Percentiles rank a stretch among this genome's conserved stretches.
phyloP scores from a whole-genome alignment of 768 basidiomycete species.

The Boletus rubescentipes region DNA sequence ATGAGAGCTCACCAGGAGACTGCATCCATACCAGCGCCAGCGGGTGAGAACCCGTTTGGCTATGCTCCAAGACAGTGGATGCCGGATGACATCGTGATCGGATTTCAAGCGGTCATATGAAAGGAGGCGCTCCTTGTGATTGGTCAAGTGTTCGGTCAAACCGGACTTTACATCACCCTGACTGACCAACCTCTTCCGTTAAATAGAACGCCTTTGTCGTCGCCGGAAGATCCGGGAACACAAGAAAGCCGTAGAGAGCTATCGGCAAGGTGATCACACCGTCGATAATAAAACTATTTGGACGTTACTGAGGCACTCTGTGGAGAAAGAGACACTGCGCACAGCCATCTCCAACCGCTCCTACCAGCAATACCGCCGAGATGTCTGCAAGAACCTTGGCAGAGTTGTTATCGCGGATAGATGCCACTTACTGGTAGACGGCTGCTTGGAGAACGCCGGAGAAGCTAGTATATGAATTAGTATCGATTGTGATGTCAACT shows the following conservation, averaged over 20 bases:
- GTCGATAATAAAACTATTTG: conserved; percentile 59
- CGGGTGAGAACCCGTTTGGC: conserved; percentile 49
- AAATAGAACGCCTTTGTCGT: conserved; percentile 67
- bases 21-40: conserved; percentile 72
- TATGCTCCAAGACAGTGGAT: conserved; percentile 47
- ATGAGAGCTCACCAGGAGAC: conserved; percentile 48
- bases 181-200: conserved; percentile 46
- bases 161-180: background rate
- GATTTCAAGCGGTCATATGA: conserved; percentile 47
- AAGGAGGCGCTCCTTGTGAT: conserved; percentile 51
- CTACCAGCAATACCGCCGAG: conserved; percentile 51
- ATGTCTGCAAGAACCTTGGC: conserved; percentile 32
- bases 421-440: conserved; percentile 50
- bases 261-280: conserved; percentile 72
- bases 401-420: background rate
- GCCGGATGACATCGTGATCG: conserved; percentile 41
- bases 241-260: conserved; percentile 66
- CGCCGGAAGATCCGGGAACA: conserved; percentile 71
- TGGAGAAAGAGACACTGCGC: conserved; percentile 1
- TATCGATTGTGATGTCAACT: background rate
- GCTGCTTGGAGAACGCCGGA: conserved; percentile 65
- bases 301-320: background rate
- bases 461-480: conserved; percentile 43
- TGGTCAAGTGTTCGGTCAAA: background rate
- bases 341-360: conserved; percentile 72